These are phyloP conservation scores for Leucocoprinus leucothites DNA, from an alignment of 768 basidiomycete genomes.

Conservation along the genomic window DNA sequence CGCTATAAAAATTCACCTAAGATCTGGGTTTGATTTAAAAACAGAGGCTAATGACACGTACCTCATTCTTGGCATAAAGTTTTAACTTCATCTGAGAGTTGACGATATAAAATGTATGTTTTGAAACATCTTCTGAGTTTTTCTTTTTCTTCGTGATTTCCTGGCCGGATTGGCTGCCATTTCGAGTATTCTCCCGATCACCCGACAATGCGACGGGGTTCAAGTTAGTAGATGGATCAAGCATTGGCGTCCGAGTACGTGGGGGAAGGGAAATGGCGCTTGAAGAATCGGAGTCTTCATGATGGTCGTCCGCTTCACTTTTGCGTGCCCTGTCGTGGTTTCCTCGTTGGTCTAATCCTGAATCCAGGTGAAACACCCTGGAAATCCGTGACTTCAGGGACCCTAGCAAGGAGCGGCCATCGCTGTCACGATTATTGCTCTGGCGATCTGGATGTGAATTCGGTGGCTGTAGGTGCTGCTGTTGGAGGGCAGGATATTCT, in stretches of 20 bases:
- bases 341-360: neutral
- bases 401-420: conserved; percentile 13
- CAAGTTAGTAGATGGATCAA: conserved; percentile 78
- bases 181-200: conserved; percentile 20
- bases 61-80: conserved; percentile 84
- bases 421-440: neutral
- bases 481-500: conserved; percentile 17
- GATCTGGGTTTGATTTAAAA: neutral
- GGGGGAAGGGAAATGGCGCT: conserved; percentile 22
- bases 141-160: conserved; percentile 15
- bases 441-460: neutral
- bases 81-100: conserved; percentile 91
- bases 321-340: conserved; percentile 10
- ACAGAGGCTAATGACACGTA: conserved; percentile 23
- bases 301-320: conserved; percentile 16
- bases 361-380: conserved; percentile 35
- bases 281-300: conserved; percentile 13
- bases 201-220: conserved; percentile 41
- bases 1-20: conserved; percentile 41
- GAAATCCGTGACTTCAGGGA: conserved; percentile 49
- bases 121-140: conserved; percentile 64
- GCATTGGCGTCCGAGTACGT: conserved; percentile 51
- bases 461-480: conserved; percentile 2
- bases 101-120: conserved; percentile 91
- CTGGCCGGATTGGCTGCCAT: conserved; percentile 16